Evolutionary conservation across 2,329 filamentous ascomycete genomes (phyloP), one percentile per base, ranked within the genome.

Genomic region (Didymella segeticola): DNA sequence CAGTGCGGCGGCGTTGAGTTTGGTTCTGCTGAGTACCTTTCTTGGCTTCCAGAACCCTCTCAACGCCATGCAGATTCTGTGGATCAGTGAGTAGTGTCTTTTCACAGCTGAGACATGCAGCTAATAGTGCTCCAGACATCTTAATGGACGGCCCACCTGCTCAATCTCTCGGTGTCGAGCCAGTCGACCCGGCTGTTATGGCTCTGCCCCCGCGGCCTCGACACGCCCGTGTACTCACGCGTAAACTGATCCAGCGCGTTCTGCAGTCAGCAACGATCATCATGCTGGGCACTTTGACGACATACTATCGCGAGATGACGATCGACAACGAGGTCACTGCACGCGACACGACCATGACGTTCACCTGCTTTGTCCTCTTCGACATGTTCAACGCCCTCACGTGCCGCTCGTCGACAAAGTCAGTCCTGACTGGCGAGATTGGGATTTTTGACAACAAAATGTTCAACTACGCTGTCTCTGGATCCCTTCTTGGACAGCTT

Each of bases 371-470:
- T 71, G 95, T 99, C 38, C 85, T 99, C 47, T 99, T 98, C 76
- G 95, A 99, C 80, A 99, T 99, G 95, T 97, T 98, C 82, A 98
- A 99, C 75, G 95, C 95, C 1, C 82, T 99, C 19, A 89, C 91
- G 14, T 99, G 95, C 77, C 90, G 95, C 41, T 96, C 90, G 7
- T 93, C 96, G 71, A 87, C 85, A 58, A 98, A 98, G 75, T 96
- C 90, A 10, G 82, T 99, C 5, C 83, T 99, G 3, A 83, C 89
- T 22, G 93, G 95, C 33, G 93, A 99, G 72, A 75, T 96, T 43
- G 86, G 89, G 8, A 74, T 96, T 11, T 89, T 95, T 52, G 86
- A 88, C 8, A 99, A 99, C 72, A 89, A 87, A 56, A 89, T 99
- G 77, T 99, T 99, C 79, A 98, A 98, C 76, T 96, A 93, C 81